Evolutionary conservation across 139 green algal species (phyloP).

Genomic region (Tetradesmus obliquus): DNA sequence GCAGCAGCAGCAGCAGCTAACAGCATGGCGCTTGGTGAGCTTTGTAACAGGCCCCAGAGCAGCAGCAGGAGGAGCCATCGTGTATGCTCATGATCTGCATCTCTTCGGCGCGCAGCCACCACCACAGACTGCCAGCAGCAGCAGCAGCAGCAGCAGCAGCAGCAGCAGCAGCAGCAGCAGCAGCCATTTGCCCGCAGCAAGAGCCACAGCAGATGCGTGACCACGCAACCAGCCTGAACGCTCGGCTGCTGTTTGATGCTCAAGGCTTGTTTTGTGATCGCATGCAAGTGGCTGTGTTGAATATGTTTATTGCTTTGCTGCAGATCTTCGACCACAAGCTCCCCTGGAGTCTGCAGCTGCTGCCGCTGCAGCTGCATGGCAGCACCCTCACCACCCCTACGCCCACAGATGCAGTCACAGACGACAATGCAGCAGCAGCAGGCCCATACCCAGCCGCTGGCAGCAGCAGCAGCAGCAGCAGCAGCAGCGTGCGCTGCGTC

Average conservation of each 20-base stretch:
- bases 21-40: neutral
- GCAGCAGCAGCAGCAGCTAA: neutral
- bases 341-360: neutral
- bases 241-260: too few species aligned
- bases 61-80: neutral
- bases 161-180: neutral
- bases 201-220: neutral
- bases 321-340: neutral
- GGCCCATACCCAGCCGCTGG: too few species aligned
- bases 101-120: too few species aligned
- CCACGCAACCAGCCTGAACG: neutral
- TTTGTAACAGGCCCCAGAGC: neutral
- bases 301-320: neutral
- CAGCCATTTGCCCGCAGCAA: neutral
- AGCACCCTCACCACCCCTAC: neutral
- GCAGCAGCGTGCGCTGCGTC: neutral
- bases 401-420: neutral
- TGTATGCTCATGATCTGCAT: too few species aligned
- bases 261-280: too few species aligned
- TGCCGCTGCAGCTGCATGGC: constrained; percentile 6
- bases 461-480: neutral
- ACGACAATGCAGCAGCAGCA: neutral
- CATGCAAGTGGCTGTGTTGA: too few species aligned
- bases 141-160: too few species aligned
- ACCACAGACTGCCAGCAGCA: too few species aligned